Evolutionary conservation across 2,329 filamentous ascomycete species (phyloP).

Genomic region (Grosmannia clavigera): DNA sequence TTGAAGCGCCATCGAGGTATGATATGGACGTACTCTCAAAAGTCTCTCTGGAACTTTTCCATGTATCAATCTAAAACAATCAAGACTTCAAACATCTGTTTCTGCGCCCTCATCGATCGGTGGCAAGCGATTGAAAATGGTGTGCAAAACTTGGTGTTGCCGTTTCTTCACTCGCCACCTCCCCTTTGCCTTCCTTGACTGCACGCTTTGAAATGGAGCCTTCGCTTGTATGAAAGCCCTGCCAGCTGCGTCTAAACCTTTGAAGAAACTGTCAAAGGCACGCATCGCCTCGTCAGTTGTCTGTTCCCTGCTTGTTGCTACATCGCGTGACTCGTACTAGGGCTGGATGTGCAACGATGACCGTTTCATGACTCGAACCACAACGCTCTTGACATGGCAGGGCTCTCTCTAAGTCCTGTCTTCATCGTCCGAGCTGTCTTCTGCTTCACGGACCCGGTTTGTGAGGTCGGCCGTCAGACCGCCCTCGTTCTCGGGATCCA

Average conservation of each 20-base stretch:
- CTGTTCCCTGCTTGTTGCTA: neutral
- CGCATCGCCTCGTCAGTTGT: neutral
- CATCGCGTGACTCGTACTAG: too few relatives aligned
- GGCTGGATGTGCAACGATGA: neutral
- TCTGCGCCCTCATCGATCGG: neutral
- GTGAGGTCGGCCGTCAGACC: constrained; percentile 84
- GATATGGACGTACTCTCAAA: neutral
- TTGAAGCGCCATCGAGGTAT: too few relatives aligned
- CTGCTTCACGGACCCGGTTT: constrained; percentile 38
- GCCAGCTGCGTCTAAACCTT: neutral
- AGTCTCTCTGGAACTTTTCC: neutral
- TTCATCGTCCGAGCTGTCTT: constrained; percentile 67
- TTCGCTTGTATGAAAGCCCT: neutral
- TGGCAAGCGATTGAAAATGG: neutral
- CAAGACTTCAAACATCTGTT: neutral
- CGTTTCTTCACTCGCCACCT: neutral
- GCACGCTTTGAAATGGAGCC: neutral
- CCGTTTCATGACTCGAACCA: neutral
- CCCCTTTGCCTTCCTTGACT: neutral
- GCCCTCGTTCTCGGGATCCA: constrained; percentile 76
- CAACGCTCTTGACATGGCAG: neutral
- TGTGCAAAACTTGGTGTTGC: neutral
- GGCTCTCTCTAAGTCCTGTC: neutral
- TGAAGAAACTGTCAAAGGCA: neutral
- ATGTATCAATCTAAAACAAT: neutral